Conservation (phyloP, 2,329 filamentous ascomycete species). For the Neofusicoccum cordaticola region DNA sequence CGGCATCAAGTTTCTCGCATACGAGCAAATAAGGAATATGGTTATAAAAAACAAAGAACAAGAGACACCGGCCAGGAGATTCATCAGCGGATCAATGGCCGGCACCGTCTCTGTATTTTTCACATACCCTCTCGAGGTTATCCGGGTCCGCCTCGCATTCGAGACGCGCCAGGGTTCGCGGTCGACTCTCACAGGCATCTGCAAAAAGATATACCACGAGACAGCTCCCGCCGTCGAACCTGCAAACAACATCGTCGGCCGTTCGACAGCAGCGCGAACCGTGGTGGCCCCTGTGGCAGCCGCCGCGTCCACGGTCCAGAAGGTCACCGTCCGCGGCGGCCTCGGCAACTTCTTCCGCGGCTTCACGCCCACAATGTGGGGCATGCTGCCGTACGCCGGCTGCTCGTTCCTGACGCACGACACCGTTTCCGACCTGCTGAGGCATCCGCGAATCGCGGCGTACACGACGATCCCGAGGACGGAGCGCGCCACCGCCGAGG, state of each 20-base stretch:
- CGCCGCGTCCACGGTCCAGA: conserved; percentile 45
- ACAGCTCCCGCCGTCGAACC: conserved; percentile 32
- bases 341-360: conserved; percentile 92
- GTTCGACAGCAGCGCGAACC: conserved; percentile 40
- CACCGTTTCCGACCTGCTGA: conserved; percentile 79
- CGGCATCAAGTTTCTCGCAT: conserved; percentile 95
- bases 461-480: conserved; percentile 73
- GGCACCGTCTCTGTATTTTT: conserved; percentile 92
- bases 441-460: conserved; percentile 61
- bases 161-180: conserved; percentile 77
- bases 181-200: conserved; percentile 72
- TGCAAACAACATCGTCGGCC: conserved; percentile 18
- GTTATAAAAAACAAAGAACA: conserved; percentile 70
- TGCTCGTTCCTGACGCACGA: conserved; percentile 96
- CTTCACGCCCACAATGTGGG: conserved; percentile 83
- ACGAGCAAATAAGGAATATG: conserved; percentile 85
- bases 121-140: conserved; percentile 91
- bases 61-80: conserved; percentile 76
- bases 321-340: conserved; percentile 62
- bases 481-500: conserved; percentile 32
- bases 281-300: conserved; percentile 41
- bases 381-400: conserved; percentile 96
- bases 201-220: conserved; percentile 82
- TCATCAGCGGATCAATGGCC: conserved; percentile 70
- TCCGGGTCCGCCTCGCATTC: conserved; percentile 88